phyloP scores from a whole-genome alignment of 306 rosid species.

The Glycine tomentella region DNA sequence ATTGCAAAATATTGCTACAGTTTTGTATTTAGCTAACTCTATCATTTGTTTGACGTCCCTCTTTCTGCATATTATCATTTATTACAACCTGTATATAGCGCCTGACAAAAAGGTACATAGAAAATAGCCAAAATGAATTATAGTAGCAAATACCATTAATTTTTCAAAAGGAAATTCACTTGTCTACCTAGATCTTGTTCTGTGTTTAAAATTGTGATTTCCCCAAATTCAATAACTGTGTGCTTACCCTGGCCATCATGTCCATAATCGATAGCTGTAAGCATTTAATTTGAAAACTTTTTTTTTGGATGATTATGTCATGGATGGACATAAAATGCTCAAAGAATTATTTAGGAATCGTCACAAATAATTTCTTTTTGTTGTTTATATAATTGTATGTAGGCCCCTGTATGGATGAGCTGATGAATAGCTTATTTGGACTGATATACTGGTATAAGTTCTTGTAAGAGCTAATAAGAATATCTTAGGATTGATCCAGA shows the following conservation, averaged over 20 bases:
- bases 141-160: constrained; percentile 5
- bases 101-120: not conserved
- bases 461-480: not conserved
- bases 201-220: not conserved
- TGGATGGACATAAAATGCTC: not conserved
- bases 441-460: not conserved
- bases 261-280: not conserved
- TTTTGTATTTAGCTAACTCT: too few relatives aligned
- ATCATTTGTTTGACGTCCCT: not conserved
- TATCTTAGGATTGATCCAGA: not conserved
- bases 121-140: constrained; percentile 27
- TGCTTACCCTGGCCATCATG: constrained; percentile 11
- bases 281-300: not conserved
- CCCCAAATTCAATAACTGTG: constrained; percentile 1
- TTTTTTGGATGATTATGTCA: not conserved
- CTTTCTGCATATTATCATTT: constrained; percentile 11
- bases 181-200: constrained; percentile 3
- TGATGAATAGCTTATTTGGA: not conserved
- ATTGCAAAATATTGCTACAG: too few relatives aligned
- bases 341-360: not conserved
- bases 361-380: not conserved
- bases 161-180: not conserved
- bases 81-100: not conserved
- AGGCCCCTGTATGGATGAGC: not conserved
- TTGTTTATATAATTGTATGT: not conserved